Evolutionary conservation across 441 rosid species (phyloP).

Genomic region (Croton setiger): DNA sequence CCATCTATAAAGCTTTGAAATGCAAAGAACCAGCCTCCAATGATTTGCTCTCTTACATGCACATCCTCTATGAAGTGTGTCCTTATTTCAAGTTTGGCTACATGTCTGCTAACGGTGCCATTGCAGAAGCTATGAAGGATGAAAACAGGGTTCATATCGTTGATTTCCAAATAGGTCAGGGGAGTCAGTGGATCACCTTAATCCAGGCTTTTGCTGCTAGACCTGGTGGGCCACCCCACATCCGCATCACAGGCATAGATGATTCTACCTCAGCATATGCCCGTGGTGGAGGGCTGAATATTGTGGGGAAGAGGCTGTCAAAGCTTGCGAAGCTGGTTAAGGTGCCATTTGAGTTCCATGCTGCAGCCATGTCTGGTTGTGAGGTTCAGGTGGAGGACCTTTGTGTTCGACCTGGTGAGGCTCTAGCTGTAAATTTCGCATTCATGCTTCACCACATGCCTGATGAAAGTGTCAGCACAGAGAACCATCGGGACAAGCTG

Average conservation of each 20-base stretch:
- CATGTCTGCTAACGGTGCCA: conserved; percentile 91
- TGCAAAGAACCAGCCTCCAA: conserved; percentile 64
- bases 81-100: conserved; percentile 86
- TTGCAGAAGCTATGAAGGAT: conserved; percentile 89
- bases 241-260: conserved; percentile 72
- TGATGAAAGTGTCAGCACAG: conserved; percentile 82
- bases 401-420: conserved; percentile 50
- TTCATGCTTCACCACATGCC: conserved; percentile 83
- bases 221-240: conserved; percentile 86
- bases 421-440: conserved; percentile 78
- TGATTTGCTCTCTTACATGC: conserved; percentile 75
- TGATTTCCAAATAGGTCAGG: conserved; percentile 80
- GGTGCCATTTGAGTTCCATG: conserved; percentile 75
- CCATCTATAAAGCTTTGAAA: conserved; percentile 55
- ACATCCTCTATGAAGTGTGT: conserved; percentile 80
- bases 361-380: conserved; percentile 47
- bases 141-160: conserved; percentile 74
- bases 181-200: conserved; percentile 81
- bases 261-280: conserved; percentile 73
- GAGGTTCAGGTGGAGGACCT: conserved; percentile 49
- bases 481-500: conserved; percentile 73
- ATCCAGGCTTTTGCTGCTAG: conserved; percentile 94
- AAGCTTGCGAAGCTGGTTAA: conserved; percentile 57
- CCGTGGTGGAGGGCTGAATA: conserved; percentile 65
- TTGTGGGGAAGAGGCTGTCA: conserved; percentile 62